phyloP scores from a whole-genome alignment of 73 alveolate genomes.

The Durusdinium trenchii region DNA sequence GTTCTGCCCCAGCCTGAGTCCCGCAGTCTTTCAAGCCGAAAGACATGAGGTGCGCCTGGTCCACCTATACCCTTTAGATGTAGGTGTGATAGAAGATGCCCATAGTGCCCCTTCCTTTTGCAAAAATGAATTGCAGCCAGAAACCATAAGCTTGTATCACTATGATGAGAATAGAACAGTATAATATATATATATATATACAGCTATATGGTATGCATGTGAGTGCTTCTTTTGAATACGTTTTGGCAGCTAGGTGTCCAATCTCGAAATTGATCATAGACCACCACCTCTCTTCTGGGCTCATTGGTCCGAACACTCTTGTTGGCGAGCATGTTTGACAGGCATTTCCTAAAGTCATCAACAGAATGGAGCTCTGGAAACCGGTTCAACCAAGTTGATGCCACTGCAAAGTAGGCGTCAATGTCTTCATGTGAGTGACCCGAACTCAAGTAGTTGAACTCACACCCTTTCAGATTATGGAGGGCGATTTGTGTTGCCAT shows the following conservation, averaged over 20 bases:
- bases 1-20: no score
- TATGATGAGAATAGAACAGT: neutral
- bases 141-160: no score
- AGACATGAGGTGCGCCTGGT: no score
- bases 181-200: no score
- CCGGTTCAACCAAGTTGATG: neutral
- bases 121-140: no score
- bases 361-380: neutral
- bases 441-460: neutral
- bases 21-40: no score
- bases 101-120: no score
- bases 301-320: neutral
- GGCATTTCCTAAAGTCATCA: neutral
- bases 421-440: slow-evolving; percentile 16
- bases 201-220: no score
- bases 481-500: neutral
- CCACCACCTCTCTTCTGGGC: neutral
- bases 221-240: no score
- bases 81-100: no score
- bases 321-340: neutral
- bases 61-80: no score
- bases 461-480: neutral
- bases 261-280: neutral
- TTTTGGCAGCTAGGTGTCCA: neutral
- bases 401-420: neutral